Base-by-base conservation (phyloP, 139 green algal species). In the Coccomyxa sp. region DNA sequence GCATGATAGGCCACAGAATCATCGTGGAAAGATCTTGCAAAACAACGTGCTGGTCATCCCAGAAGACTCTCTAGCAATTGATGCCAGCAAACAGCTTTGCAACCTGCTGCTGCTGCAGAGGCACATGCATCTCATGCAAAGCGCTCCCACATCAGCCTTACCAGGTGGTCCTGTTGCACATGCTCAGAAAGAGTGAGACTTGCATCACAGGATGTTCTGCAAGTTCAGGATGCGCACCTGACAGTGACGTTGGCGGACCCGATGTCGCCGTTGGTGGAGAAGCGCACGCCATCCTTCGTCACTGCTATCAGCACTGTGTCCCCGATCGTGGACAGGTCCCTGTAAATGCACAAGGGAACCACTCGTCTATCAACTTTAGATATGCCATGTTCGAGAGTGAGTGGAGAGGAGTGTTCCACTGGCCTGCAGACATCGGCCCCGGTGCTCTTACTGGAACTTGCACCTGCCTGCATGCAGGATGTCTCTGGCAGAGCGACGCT, bases 251-350 rank as follows among this genome's bases (percentile, higher is more conserved):
- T 98, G 21, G 97, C 97, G 59, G 89, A 94, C 78, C 97, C 97
- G 51, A 99, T 97, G 84, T 99, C 97, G 27, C 97, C 97, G 23
- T 68, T 92, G 21, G 96, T 98, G 58, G 88, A 92, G 88, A 99
- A 99, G 85, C 96, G 98, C 38, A 99, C 92, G n/a, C 95, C 96
- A 79, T 99, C 97, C 92, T 99, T 99, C 45, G 93, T 98, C 15
- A 96, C 96, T 23, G 87, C 92, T 84, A 99, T 97, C 15, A 91
- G 83, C 21, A 94, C 89, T 17, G 96, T 99, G 89, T 99, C 97
- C 0, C 97, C 97, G 59, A 99, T 99, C 85, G 88, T 91, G 76
- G 84, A 85, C 66, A 98, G 91, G 84, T 98, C 96, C 60, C 85
- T 89, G 74, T 12, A 38, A 3, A 51, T 51, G 38, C 38, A 51